A percentile compares a stretch with the other conserved stretches of the same genome.
Evolutionary conservation across 2,329 filamentous ascomycete genomes (phyloP).

Genomic region (Neopestalotiopsis sp.): DNA sequence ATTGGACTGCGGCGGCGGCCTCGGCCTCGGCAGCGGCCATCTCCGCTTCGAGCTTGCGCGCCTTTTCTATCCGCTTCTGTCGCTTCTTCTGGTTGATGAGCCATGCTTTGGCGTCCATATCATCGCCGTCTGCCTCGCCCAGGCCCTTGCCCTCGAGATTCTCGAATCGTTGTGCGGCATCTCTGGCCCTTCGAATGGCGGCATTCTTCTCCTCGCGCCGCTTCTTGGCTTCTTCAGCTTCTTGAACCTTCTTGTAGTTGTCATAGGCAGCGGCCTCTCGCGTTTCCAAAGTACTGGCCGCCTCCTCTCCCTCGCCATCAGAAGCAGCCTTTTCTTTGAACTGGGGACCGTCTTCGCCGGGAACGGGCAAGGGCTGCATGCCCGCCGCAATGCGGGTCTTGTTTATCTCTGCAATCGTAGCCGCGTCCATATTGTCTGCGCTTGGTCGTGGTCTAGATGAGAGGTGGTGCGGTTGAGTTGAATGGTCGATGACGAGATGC

Average conservation of each 20-base stretch:
- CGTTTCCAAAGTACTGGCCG: constrained; percentile 82
- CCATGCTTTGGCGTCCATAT: constrained; percentile 84
- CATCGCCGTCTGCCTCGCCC: constrained; percentile 71
- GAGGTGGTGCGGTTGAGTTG: neutral
- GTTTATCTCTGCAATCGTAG: constrained; percentile 92
- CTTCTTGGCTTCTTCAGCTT: constrained; percentile 77
- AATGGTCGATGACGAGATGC: neutral
- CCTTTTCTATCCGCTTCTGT: constrained; percentile 86
- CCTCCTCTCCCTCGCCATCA: constrained; percentile 67
- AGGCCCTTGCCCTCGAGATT: constrained; percentile 83
- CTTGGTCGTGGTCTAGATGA: neutral
- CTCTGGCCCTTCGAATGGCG: constrained; percentile 85
- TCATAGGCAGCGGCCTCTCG: constrained; percentile 75
- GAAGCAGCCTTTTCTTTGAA: constrained; percentile 43
- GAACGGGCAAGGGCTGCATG: constrained; percentile 86
- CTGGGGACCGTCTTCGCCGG: constrained; percentile 59
- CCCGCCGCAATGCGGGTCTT: constrained; percentile 88
- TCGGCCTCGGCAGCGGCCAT: constrained; percentile 75
- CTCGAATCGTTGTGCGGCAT: constrained; percentile 76
- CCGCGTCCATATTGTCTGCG: constrained; percentile 61
- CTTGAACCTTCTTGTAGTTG: constrained; percentile 70
- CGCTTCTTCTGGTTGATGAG: constrained; percentile 88
- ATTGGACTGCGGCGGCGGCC: constrained; percentile 67
- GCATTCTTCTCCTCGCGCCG: constrained; percentile 81
- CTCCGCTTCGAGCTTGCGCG: constrained; percentile 75